phyloP scores from a whole-genome alignment of 2,329 filamentous ascomycete species.

The Ilyonectria destructans region DNA sequence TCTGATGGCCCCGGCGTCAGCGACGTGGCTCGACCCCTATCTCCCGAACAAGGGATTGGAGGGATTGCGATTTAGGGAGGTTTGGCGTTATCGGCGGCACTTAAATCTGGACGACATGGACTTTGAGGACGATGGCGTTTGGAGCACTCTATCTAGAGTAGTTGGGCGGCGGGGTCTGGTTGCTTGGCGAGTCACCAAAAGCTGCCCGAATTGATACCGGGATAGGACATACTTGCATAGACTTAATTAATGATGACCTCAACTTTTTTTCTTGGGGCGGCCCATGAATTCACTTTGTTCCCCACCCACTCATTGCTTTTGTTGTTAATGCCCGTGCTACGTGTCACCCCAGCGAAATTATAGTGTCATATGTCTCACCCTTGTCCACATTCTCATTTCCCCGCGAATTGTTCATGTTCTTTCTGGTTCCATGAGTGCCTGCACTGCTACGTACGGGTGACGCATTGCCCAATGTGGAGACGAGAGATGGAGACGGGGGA shows the following conservation, averaged over 20 bases:
- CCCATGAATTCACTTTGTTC: constrained; percentile 27
- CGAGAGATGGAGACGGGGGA: neutral
- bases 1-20: constrained; percentile 82
- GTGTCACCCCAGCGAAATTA: constrained; percentile 17
- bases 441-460: neutral
- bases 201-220: constrained; percentile 58
- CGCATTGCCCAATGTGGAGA: constrained; percentile 4
- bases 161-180: constrained; percentile 75
- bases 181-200: constrained; percentile 77
- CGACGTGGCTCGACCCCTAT: constrained; percentile 78
- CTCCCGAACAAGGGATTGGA: constrained; percentile 72
- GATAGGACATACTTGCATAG: constrained; percentile 30
- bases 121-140: constrained; percentile 83
- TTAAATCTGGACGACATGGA: constrained; percentile 87
- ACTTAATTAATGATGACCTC: constrained; percentile 41
- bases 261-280: constrained; percentile 30
- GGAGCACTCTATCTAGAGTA: constrained; percentile 79
- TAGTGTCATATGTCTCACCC: constrained; percentile 23
- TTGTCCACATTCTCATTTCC: constrained; percentile 25
- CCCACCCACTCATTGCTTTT: constrained; percentile 1
- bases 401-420: constrained; percentile 24
- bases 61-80: constrained; percentile 76
- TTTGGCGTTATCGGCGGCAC: constrained; percentile 79
- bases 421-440: constrained; percentile 17
- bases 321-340: neutral